Evolutionary conservation across 78 protist species (phyloP).

Genomic region (Dictyostelium purpureum): DNA sequence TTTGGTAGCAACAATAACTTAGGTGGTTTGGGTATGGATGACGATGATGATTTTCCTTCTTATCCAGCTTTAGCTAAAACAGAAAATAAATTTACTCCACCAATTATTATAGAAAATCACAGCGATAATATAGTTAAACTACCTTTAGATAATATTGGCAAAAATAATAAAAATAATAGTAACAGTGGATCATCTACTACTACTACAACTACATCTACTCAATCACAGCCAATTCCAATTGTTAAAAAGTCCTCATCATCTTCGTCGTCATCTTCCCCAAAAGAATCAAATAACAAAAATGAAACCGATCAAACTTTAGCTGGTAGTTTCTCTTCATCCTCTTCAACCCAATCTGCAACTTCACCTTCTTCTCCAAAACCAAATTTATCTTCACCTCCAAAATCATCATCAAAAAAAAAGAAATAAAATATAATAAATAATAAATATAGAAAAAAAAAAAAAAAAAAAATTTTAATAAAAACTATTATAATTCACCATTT

Average conservation of each 20-base stretch:
- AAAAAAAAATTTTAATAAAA: no score
- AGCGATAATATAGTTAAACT: no score
- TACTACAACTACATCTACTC: neutral
- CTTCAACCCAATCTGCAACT: neutral
- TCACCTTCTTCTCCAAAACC: conserved; percentile 19
- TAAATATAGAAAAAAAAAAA: no score
- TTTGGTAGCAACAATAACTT: neutral
- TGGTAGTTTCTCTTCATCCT: neutral
- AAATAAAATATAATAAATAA: no score
- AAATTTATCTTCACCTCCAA: conserved; percentile 16
- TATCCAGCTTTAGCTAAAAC: neutral
- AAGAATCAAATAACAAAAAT: neutral
- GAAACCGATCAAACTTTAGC: no score
- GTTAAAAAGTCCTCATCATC: neutral
- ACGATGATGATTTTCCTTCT: neutral
- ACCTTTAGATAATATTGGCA: neutral
- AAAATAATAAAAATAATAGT: neutral
- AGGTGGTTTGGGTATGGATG: neutral
- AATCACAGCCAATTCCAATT: neutral
- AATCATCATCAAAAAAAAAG: neutral
- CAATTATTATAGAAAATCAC: neutral
- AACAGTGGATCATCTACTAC: neutral
- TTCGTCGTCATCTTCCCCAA: neutral
- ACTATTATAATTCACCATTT: no score
- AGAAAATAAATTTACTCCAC: neutral